Conservation (phyloP, 805 yeast species). For the Wickerhamomyces ciferrii region DNA sequence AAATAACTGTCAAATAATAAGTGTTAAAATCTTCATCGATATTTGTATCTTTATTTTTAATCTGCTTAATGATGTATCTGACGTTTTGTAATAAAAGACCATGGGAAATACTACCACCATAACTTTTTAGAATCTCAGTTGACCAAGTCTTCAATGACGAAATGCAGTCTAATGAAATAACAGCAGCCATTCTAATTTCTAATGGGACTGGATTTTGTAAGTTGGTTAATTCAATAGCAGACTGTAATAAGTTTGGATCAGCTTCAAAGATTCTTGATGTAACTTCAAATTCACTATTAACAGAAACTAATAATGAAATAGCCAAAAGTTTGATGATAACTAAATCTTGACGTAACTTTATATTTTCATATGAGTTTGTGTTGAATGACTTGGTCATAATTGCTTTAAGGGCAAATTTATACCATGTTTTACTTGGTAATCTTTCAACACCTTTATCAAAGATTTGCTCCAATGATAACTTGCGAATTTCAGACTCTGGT, state of each 20-base stretch:
- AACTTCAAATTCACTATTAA: slow-evolving; percentile 51
- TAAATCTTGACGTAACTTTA: slow-evolving; percentile 51
- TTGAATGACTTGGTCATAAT: slow-evolving; percentile 71
- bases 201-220: slow-evolving; percentile 54
- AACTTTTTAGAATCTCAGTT: slow-evolving; percentile 66
- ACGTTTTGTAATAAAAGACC: slow-evolving; percentile 74
- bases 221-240: slow-evolving; percentile 66
- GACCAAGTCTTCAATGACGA: slow-evolving; percentile 67
- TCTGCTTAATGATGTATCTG: slow-evolving; percentile 51
- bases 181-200: slow-evolving; percentile 52
- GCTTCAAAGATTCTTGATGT: slow-evolving; percentile 64
- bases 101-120: slow-evolving; percentile 85
- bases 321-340: slow-evolving; percentile 63
- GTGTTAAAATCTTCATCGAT: slow-evolving; percentile 43
- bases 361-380: slow-evolving; percentile 44
- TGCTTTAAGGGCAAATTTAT: slow-evolving; percentile 56
- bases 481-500: slow-evolving; percentile 51
- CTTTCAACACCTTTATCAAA: slow-evolving; percentile 52
- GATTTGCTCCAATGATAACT: slow-evolving; percentile 52
- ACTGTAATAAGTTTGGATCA: slow-evolving; percentile 65
- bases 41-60: slow-evolving; percentile 34
- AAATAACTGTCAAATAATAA: slow-evolving; percentile 55
- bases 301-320: slow-evolving; percentile 55
- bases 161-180: slow-evolving; percentile 64
- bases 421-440: slow-evolving; percentile 61